A percentile compares a stretch with the other conserved stretches of the same genome.
These are phyloP conservation scores for Leccinum boreale DNA, from an alignment of 768 basidiomycete genomes.

Conservation along the genomic window DNA sequence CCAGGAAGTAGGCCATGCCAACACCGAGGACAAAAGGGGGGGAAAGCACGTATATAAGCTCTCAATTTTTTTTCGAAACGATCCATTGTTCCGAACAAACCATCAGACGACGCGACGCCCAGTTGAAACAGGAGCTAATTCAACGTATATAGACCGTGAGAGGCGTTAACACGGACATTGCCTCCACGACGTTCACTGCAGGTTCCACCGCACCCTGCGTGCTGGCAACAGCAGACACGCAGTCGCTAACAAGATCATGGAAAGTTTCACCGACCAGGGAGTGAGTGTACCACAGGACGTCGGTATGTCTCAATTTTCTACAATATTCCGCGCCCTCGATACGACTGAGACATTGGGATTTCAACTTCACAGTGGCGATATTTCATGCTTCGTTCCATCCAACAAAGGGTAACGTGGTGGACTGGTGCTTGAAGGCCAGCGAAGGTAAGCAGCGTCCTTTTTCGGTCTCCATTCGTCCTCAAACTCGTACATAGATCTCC, in stretches of 20 bases:
- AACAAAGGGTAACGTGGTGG: conserved; percentile 73
- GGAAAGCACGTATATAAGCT: background rate
- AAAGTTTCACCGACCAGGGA: conserved; percentile 25
- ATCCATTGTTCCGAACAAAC: background rate
- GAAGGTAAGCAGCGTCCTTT: conserved; percentile 45
- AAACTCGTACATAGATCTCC: conserved; percentile 45
- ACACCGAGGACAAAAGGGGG: background rate
- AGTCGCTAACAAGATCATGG: conserved; percentile 21
- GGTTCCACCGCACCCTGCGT: conserved; percentile 16
- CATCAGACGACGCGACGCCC: background rate
- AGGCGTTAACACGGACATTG: conserved; percentile 20
- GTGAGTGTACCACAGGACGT: conserved; percentile 50
- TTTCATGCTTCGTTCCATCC: conserved; percentile 86
- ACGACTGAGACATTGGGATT: background rate
- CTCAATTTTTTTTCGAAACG: background rate
- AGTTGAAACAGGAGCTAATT: conserved; percentile 17
- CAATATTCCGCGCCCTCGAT: background rate
- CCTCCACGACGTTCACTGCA: conserved; percentile 19
- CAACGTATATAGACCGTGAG: conserved; percentile 26
- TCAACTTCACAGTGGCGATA: conserved; percentile 56
- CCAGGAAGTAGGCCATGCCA: background rate
- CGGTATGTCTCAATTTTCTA: conserved; percentile 32
- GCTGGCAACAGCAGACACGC: conserved; percentile 22
- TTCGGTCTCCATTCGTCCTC: background rate
- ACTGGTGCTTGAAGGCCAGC: conserved; percentile 73